Percentiles rank a stretch among this genome's conserved stretches.
Conservation (phyloP, 305 asterid genomes). For the Coffea humblotiana region DNA sequence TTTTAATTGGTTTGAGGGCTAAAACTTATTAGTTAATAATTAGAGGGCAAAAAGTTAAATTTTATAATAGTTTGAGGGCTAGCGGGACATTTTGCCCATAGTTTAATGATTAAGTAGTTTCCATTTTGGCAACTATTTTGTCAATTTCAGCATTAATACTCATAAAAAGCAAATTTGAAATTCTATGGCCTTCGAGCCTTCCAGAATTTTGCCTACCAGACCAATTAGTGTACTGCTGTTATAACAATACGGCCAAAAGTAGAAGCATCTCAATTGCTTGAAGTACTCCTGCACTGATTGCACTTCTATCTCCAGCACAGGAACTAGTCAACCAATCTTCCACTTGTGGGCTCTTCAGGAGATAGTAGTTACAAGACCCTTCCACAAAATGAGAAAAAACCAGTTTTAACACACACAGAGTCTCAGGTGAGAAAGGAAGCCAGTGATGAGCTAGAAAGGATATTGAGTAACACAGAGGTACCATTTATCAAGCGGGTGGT, state of each 20-base stretch:
- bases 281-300: no score
- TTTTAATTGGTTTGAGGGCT: no score
- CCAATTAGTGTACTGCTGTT: neutral
- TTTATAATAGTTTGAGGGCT: no score
- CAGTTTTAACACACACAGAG: neutral
- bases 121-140: no score
- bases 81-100: no score
- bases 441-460: neutral
- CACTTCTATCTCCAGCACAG: no score
- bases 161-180: neutral
- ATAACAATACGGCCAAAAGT: no score
- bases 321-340: neutral
- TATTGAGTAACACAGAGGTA: neutral
- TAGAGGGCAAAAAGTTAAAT: no score
- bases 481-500: neutral
- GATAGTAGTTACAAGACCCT: neutral
- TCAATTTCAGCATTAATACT: neutral
- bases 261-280: no score
- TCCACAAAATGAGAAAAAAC: neutral
- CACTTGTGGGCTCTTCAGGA: neutral
- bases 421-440: conserved; percentile 5
- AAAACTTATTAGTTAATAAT: no score
- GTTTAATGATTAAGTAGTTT: no score
- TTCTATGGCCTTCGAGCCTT: neutral
- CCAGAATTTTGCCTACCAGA: neutral